Base-by-base conservation (phyloP, 2,329 filamentous ascomycete species). In the Cladosporium phlei region DNA sequence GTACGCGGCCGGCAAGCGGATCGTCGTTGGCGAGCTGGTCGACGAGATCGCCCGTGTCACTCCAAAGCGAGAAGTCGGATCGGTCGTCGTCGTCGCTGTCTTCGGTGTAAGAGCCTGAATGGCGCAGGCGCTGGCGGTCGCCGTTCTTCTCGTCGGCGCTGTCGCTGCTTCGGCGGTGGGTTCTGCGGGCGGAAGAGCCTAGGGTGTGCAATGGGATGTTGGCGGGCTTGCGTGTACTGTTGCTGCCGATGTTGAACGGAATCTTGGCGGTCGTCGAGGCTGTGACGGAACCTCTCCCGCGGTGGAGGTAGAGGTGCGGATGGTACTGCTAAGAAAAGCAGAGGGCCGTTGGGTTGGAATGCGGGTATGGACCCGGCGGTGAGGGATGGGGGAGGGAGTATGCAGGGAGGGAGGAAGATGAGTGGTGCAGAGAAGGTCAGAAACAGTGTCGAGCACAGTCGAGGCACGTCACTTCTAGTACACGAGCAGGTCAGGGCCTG, bases 1-100 rank as follows among this genome's bases (percentile, higher is more conserved):
- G 75, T 50, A 91, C 75, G 60, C 80, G 83, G 58, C 82, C 79
- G 58, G 80, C 82, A 57, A 95, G 76, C 50, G 88, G 87, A 66
- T 95, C 88, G 62, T 83, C 82, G 73, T 86, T 84, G 61, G 80
- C 86, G 59, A 90, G 77, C 76, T 94, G 91, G 72, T 96, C 91
- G 62, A 88, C 88, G 60, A 97, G 80, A 69, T 97, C 93, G 63
- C 89, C 91, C 34, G 91, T 95, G 68, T 96, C 89, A 64, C 87
- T 90, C 89, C 88, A 96, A 59, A 86, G 81, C 49, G 83, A 88
- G 67, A 87, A 86, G 60, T 85, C 80, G 51, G 81, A 85, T 66
- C 75, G 75, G 51, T 67, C 55, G 40, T 54, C 52, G 52, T 55
- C 52, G 42, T 52, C 44, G 47, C 53, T 52, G 48, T 54, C 38